phyloP scores from a whole-genome alignment of 2,329 filamentous ascomycete genomes.

The Sporothrix sp. region DNA sequence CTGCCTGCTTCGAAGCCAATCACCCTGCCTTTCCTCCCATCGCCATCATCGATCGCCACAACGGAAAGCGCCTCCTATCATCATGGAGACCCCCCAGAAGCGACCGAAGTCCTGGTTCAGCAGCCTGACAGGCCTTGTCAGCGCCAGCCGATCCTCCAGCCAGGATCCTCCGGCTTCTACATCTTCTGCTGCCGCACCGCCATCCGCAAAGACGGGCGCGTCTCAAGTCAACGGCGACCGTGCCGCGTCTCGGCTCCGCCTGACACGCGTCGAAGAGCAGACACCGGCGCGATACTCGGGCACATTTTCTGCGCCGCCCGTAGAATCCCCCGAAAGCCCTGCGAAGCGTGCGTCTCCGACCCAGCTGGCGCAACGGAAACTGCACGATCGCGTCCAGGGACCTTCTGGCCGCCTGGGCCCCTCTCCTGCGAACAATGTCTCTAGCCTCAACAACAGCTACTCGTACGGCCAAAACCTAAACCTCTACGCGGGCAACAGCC shows the following conservation, averaged over 20 bases:
- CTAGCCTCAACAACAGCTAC: background rate
- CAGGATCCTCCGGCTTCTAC: background rate
- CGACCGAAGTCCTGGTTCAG: slow-evolving; percentile 17
- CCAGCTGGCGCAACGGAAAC: slow-evolving; percentile 26
- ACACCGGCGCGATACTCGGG: slow-evolving; percentile 15
- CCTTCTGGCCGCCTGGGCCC: slow-evolving; percentile 23
- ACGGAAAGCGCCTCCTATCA: background rate
- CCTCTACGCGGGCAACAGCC: slow-evolving; percentile 2
- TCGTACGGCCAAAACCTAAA: background rate
- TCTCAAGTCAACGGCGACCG: background rate
- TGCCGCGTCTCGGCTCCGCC: background rate
- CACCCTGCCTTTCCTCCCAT: background rate
- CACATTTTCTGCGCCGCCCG: slow-evolving; percentile 17
- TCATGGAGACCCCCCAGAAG: slow-evolving; percentile 17
- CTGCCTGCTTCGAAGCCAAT: slow-evolving; percentile 8
- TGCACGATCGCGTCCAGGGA: slow-evolving; percentile 26
- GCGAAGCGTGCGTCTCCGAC: slow-evolving; percentile 26
- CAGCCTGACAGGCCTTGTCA: slow-evolving; percentile 16
- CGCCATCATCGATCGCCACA: background rate
- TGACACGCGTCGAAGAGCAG: background rate
- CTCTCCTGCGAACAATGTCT: background rate
- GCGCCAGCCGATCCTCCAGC: slow-evolving; percentile 9
- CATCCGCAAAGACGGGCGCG: background rate
- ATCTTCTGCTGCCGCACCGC: background rate
- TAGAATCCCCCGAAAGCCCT: slow-evolving; percentile 24